phyloP scores from a whole-genome alignment of 306 rosid species.

The Cicer judaicum region DNA sequence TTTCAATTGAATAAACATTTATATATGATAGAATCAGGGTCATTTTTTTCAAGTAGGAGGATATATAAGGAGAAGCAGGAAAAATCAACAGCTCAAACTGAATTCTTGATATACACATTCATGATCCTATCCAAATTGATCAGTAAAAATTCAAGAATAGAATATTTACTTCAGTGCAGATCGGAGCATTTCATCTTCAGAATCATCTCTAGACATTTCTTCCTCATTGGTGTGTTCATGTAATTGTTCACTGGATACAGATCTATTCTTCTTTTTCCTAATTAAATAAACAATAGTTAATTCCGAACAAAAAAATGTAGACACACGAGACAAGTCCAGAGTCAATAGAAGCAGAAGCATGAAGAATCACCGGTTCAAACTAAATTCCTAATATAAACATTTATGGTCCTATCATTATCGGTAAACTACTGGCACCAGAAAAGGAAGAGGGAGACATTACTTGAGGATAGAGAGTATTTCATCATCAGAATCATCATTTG shows the following conservation, averaged over 20 bases:
- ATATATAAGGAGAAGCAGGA: slow-evolving; percentile 2
- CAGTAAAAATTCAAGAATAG: slow-evolving; percentile 29
- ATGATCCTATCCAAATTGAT: slow-evolving; percentile 16
- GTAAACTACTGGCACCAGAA: slow-evolving; percentile 2
- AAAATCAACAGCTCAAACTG: slow-evolving; percentile 19
- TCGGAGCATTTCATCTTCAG: slow-evolving; percentile 58
- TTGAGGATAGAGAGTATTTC: slow-evolving; percentile 62
- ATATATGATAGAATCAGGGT: slow-evolving; percentile 3
- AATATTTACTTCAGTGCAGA: slow-evolving; percentile 59
- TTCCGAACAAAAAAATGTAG: slow-evolving; percentile 13
- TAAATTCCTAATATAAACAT: slow-evolving; percentile 26
- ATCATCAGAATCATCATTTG: slow-evolving; percentile 56
- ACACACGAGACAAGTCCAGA: slow-evolving; percentile 9
- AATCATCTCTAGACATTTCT: slow-evolving; percentile 44
- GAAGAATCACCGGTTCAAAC: slow-evolving; percentile 35
- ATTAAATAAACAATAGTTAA: slow-evolving; percentile 33
- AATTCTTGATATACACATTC: slow-evolving; percentile 11
- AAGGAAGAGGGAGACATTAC: slow-evolving; percentile 50
- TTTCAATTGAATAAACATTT: slow-evolving; percentile 12
- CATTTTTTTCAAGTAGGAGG: slow-evolving; percentile 22
- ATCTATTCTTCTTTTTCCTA: slow-evolving; percentile 50
- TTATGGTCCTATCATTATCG: slow-evolving; percentile 23
- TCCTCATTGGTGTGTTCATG: slow-evolving; percentile 38
- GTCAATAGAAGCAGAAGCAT: slow-evolving; percentile 12
- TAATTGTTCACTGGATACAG: slow-evolving; percentile 40